Evolutionary conservation across 257 asterid species (phyloP).

Genomic region (Solanum virginianum): DNA sequence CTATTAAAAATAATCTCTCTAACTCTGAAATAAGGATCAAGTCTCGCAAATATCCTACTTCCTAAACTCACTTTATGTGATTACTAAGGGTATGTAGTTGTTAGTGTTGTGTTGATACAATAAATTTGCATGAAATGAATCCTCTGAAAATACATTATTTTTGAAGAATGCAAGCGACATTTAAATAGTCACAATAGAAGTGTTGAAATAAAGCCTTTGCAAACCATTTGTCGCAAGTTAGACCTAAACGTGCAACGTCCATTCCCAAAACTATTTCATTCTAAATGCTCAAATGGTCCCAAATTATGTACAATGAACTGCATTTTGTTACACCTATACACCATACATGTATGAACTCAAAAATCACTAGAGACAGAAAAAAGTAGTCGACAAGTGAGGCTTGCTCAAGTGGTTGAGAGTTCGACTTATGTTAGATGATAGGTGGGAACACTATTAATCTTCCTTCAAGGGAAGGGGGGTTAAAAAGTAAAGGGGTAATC

Average conservation of each 20-base stretch:
- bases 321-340: not conserved
- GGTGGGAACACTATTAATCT: not conserved
- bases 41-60: too few relatives aligned
- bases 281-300: not conserved
- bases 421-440: not conserved
- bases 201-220: too few relatives aligned
- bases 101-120: too few relatives aligned
- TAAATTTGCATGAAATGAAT: too few relatives aligned
- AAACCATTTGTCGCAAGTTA: too few relatives aligned
- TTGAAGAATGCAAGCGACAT: not conserved
- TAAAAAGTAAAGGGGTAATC: not conserved
- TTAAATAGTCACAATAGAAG: not conserved
- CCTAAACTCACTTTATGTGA: too few relatives aligned
- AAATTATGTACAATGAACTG: not conserved
- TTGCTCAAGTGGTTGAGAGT: not conserved
- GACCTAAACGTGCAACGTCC: too few relatives aligned
- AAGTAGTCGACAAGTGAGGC: not conserved
- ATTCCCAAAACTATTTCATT: too few relatives aligned
- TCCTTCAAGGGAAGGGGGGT: not conserved
- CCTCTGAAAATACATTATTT: not conserved
- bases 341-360: not conserved
- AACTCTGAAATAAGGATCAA: too few relatives aligned
- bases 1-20: too few relatives aligned
- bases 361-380: not conserved
- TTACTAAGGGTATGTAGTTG: too few relatives aligned